Base-by-base conservation (phyloP, 371 early-diverging fungal genomes). In the Mortierella sp. region DNA sequence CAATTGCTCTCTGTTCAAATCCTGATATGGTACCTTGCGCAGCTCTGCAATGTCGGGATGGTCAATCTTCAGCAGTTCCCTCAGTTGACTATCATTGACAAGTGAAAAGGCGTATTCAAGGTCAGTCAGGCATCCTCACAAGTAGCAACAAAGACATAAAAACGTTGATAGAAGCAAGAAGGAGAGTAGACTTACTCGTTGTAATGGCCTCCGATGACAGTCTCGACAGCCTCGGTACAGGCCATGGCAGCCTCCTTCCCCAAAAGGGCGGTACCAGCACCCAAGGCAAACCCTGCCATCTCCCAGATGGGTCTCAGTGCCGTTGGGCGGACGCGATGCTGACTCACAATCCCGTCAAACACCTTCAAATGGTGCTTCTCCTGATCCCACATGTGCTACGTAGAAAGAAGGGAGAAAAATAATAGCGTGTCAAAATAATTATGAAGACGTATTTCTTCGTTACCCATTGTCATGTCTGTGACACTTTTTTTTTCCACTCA, bases 221-320 rank as follows among this genome's bases (percentile, higher is more conserved):
- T 97, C 86, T 99, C 99, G 22, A 98, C 99, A 1, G 99, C 99
- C 79, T 99, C 99, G 0, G 99, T 99, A 86, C 98, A 98, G 4
- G 97, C 96, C 99, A 99, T 99, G 34, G 98, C 98, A 7, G 97
- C 97, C 71, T 96, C 95, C 76, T 95, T 94, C 19, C 99, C 99
- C 80, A 98, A 76, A 70, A 96, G 64, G 7, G 98, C 99, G 0
- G 99, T 96, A 5, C 91, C 93, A 31, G 91, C 94, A 24, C 99
- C 99, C 8, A 98, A 88, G 0, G 92, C 90, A 73, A 93, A 98
- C 3, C 99, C 99, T 7, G 95, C 95, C 5, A 91, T 88, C 66
- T 95, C 94, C 94, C 97, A 97, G 10, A 97, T 39, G 1, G 99
- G 99, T 40, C 93, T 88, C 75, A 99, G 75, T 13, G 94, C 75